Percentiles rank a stretch among this genome's conserved stretches.
phyloP scores from a whole-genome alignment of 257 asterid species.

The Striga asiatica region DNA sequence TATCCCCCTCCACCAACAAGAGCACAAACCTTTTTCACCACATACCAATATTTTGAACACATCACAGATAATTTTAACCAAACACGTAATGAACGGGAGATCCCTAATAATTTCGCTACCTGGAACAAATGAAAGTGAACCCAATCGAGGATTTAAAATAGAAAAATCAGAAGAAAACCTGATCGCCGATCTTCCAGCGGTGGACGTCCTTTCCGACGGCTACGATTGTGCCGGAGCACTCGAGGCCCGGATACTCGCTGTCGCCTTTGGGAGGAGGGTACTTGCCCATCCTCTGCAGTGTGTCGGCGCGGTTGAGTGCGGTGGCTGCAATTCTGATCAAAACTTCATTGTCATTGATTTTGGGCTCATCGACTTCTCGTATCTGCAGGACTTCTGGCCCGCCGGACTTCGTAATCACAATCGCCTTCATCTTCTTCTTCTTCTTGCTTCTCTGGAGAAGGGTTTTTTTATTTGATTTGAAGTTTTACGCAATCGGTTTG shows the following conservation, averaged over 20 bases:
- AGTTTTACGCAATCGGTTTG: too few relatives aligned
- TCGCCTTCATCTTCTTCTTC: constrained; percentile 53
- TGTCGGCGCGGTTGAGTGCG: constrained; percentile 79
- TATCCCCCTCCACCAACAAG: constrained; percentile 94
- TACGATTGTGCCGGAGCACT: constrained; percentile 79
- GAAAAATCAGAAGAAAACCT: constrained; percentile 32
- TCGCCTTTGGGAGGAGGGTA: constrained; percentile 68
- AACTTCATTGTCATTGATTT: constrained; percentile 56
- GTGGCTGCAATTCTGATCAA: constrained; percentile 69
- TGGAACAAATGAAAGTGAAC: background rate
- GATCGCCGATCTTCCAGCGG: constrained; percentile 85
- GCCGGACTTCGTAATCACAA: constrained; percentile 62
- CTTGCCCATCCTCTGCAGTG: constrained; percentile 68
- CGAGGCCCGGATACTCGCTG: constrained; percentile 76
- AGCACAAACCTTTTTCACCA: constrained; percentile 62
- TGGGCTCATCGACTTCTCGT: constrained; percentile 61
- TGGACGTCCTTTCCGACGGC: constrained; percentile 61
- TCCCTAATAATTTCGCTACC: background rate
- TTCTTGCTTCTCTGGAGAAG: too few relatives aligned
- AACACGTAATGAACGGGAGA: background rate
- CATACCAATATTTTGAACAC: constrained; percentile 9
- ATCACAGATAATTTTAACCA: too few relatives aligned
- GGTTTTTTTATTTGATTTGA: too few relatives aligned
- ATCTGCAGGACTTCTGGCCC: constrained; percentile 74
- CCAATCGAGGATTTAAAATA: background rate